A percentile compares a stretch with the other conserved stretches of the same genome.
Conservation (phyloP, 768 basidiomycete species). For the Amanita pseudoporphyria region DNA sequence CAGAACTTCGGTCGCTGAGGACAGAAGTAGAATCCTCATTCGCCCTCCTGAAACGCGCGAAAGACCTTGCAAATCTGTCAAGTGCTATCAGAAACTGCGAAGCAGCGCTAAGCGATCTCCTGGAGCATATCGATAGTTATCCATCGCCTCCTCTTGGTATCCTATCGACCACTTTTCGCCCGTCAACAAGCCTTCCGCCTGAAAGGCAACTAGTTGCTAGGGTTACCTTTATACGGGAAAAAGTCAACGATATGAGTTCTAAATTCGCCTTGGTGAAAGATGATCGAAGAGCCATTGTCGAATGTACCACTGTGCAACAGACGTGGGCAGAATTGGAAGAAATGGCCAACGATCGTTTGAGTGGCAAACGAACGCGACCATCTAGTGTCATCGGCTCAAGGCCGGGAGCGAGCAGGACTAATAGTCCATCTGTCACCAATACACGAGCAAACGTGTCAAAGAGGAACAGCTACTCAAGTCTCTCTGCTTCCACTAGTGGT, state of each 20-base stretch:
- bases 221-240: conserved; percentile 49
- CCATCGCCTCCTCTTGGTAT: conserved; percentile 48
- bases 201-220: conserved; percentile 61
- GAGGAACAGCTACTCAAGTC: conserved; percentile 25
- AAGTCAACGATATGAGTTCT: conserved; percentile 37
- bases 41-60: conserved; percentile 39
- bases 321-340: conserved; percentile 77
- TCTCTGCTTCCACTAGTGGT: conserved; percentile 19
- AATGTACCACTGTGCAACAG: conserved; percentile 61
- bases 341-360: conserved; percentile 64
- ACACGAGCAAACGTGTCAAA: conserved; percentile 19
- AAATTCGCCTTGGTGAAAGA: conserved; percentile 33
- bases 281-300: conserved; percentile 52
- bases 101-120: conserved; percentile 68
- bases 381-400: conserved; percentile 54
- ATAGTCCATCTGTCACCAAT: conserved; percentile 30
- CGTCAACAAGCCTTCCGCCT: conserved; percentile 34
- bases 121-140: conserved; percentile 82
- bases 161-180: conserved; percentile 40
- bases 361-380: conserved; percentile 54
- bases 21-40: conserved; percentile 46
- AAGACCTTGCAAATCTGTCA: conserved; percentile 45
- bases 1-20: conserved; percentile 55
- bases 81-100: conserved; percentile 50
- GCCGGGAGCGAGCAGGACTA: conserved; percentile 48